These are phyloP conservation scores for Colletotrichum trifolii DNA, from an alignment of 2,329 filamentous ascomycete species.

Conservation along the genomic window DNA sequence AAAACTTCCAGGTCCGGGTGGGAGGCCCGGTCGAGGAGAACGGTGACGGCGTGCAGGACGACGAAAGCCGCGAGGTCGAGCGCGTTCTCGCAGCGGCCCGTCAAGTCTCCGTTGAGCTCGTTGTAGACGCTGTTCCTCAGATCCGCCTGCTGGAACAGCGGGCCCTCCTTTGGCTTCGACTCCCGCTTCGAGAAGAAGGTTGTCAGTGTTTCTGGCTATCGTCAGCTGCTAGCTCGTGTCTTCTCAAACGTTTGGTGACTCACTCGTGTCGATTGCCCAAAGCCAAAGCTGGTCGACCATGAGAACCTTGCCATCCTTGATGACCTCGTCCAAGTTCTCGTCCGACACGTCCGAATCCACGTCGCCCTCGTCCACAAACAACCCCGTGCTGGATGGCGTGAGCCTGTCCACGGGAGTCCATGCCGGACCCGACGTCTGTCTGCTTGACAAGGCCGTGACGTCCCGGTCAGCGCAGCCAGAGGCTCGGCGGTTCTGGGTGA, in stretches of 20 bases:
- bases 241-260: constrained; percentile 37
- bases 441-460: constrained; percentile 24
- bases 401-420: constrained; percentile 26
- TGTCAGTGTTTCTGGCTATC: constrained; percentile 56
- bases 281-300: constrained; percentile 77
- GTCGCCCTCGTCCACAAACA: constrained; percentile 29
- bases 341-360: constrained; percentile 46
- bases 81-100: constrained; percentile 70
- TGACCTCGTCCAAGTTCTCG: constrained; percentile 47
- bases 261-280: constrained; percentile 66
- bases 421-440: constrained; percentile 31
- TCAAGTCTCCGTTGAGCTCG: constrained; percentile 73
- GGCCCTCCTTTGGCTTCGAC: constrained; percentile 64
- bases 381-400: constrained; percentile 28
- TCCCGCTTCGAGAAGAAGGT: constrained; percentile 68
- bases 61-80: constrained; percentile 72
- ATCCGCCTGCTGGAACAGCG: constrained; percentile 69
- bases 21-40: constrained; percentile 68
- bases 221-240: constrained; percentile 14
- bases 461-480: constrained; percentile 36
- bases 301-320: constrained; percentile 67
- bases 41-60: constrained; percentile 70
- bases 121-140: constrained; percentile 73
- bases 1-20: constrained; percentile 73
- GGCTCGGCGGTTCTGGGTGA: constrained; percentile 61